Base-by-base conservation (phyloP, 768 basidiomycete species). In the Galerina marginata region DNA sequence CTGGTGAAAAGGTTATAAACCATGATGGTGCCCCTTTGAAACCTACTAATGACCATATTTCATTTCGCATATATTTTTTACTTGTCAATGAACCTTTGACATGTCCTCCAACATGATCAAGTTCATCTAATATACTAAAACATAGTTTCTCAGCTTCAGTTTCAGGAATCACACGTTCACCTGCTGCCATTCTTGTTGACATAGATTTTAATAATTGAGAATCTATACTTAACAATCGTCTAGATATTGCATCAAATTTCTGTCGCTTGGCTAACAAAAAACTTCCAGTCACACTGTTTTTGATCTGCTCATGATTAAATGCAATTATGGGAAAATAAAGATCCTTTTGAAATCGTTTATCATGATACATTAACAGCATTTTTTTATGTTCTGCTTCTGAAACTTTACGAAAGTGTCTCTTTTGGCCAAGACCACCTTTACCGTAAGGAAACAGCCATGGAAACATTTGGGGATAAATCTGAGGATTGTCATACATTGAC, bases 381-480 rank as follows among this genome's bases (percentile, higher is more conserved):
- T 53, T 43, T 60, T 72, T 73, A 55, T 76, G 74, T 6, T 38
- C 59, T 6, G 46, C 52, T 20, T 60, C 55, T 6, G 67, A 61
- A 51, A 64, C 5, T 7, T 47, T 46, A 5, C 9, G 9, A 4
- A 3, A 6, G 25, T 48, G 55, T 2, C 25, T 9, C 6, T 33
- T 4, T 38, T 56, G 55, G 6, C 71, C 71, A 16, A 73, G 59
- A 2, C 70, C 63, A 9, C 74, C 73, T 12, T 65, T 36, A 5
- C 79, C 77, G 65, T 78, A 79, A 0, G 75, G 78, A 67, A 75
- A 81, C 0, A 80, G 53, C 72, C 73, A 74, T 73, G 20, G 20
- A 20, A 20, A 20, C 20, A 20, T 20, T 20, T 20, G 20, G 20
- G 20, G 20, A 20, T 20, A 78, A 12, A 56, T 9, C 15, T 57